A percentile compares a stretch with the other conserved stretches of the same genome.
phyloP scores from a whole-genome alignment of 257 asterid genomes.

The Solanum arcanum region DNA sequence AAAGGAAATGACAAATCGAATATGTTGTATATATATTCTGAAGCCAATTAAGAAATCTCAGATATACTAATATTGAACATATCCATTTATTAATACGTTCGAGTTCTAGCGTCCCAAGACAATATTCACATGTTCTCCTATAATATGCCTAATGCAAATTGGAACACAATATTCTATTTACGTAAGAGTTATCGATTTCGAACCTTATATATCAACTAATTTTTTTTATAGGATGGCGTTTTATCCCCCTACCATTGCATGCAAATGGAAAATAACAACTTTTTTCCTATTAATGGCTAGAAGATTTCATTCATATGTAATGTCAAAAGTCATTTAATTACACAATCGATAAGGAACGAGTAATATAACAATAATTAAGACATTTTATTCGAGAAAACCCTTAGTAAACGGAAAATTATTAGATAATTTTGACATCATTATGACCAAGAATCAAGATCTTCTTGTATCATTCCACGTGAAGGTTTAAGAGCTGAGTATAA shows the following conservation, averaged over 20 bases:
- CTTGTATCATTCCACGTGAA: background rate
- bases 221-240: too few relatives aligned
- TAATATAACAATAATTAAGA: background rate
- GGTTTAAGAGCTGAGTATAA: background rate
- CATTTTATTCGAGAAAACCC: background rate
- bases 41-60: background rate
- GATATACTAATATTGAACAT: background rate
- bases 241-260: background rate
- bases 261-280: background rate
- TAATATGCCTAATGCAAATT: background rate
- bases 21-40: background rate
- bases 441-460: background rate
- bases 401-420: background rate
- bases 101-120: background rate
- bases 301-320: background rate
- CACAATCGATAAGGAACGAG: too few relatives aligned
- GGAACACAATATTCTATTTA: too few relatives aligned
- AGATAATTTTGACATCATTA: background rate
- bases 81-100: background rate
- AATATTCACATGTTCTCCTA: background rate
- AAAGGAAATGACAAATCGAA: background rate
- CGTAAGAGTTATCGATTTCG: fast-evolving
- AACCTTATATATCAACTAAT: background rate
- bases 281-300: background rate
- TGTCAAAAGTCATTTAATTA: background rate